Conservation (phyloP, 805 yeast genomes). For the Candida pseudofarinosa region DNA sequence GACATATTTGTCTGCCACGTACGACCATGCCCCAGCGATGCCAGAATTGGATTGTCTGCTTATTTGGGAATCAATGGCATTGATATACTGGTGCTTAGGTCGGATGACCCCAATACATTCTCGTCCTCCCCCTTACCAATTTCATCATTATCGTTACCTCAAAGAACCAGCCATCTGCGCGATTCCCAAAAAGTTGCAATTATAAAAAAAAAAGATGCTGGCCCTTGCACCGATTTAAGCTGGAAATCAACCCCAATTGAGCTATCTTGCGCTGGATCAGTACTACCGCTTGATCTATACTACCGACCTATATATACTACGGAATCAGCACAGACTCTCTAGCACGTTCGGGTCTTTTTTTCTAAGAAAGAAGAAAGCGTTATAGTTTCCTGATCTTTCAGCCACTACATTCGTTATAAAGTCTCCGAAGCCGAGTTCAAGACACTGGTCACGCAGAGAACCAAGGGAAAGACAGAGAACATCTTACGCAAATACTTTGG, state of each 20-base stretch:
- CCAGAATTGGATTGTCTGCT: too few species aligned
- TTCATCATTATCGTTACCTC: neutral
- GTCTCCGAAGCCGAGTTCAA: neutral
- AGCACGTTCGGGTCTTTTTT: neutral
- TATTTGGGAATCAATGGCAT: too few species aligned
- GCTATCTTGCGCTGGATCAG: constrained; percentile 10
- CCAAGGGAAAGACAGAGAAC: too few species aligned
- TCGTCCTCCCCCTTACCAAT: neutral
- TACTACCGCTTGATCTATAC: constrained; percentile 2
- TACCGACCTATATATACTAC: constrained; percentile 4
- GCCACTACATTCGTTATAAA: neutral
- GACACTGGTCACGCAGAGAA: too few species aligned
- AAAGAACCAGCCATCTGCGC: neutral
- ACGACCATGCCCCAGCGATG: too few species aligned
- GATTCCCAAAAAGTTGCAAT: neutral
- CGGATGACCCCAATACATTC: too few species aligned
- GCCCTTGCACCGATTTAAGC: constrained; percentile 2
- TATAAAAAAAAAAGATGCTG: constrained; percentile 1
- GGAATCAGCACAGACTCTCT: neutral
- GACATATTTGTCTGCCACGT: too few species aligned
- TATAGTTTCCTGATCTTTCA: neutral
- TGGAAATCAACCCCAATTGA: constrained; percentile 9
- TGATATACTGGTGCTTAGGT: too few species aligned
- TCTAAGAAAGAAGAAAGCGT: constrained; percentile 1
- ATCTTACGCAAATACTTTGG: too few species aligned